Percentiles rank a stretch among this genome's conserved stretches.
phyloP scores from a whole-genome alignment of 371 early-diverging fungal species.

The Capniomyces stellatus region DNA sequence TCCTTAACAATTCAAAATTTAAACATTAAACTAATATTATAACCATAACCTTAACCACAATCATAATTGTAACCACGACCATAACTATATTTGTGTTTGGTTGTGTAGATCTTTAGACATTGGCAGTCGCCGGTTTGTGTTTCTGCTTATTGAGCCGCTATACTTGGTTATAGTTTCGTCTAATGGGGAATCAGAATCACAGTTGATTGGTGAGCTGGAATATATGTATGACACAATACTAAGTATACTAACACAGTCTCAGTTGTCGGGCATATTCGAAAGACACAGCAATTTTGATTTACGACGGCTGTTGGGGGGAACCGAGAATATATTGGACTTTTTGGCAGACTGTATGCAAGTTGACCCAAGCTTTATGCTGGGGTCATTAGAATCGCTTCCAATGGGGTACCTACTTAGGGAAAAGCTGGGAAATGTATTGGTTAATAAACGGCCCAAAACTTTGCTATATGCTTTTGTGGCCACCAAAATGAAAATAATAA shows the following conservation, averaged over 20 bases:
- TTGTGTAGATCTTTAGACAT: constrained; percentile 55
- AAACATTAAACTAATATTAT: background rate
- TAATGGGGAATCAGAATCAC: constrained; percentile 55
- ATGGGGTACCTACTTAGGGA: constrained; percentile 45
- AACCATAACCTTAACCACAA: no score
- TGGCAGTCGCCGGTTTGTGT: constrained; percentile 63
- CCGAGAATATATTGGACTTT: constrained; percentile 71
- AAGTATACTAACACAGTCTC: constrained; percentile 62
- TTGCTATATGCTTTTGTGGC: constrained; percentile 62
- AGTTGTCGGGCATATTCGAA: constrained; percentile 71
- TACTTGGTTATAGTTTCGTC: constrained; percentile 67
- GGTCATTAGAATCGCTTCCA: constrained; percentile 55
- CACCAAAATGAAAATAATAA: constrained; percentile 53
- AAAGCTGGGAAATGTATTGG: constrained; percentile 42
- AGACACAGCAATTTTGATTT: constrained; percentile 78
- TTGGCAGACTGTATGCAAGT: constrained; percentile 47
- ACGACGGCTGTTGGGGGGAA: constrained; percentile 55
- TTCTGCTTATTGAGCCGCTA: constrained; percentile 57
- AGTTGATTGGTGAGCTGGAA: constrained; percentile 64
- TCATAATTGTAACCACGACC: no score
- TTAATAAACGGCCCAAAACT: constrained; percentile 25
- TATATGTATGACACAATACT: constrained; percentile 72
- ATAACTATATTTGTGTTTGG: no score
- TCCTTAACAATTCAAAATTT: no score
- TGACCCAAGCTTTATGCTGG: constrained; percentile 54